Evolutionary conservation across 169 alveolate species (phyloP), one percentile per base, ranked within the genome.

Genomic region (Blepharisma undulans): DNA sequence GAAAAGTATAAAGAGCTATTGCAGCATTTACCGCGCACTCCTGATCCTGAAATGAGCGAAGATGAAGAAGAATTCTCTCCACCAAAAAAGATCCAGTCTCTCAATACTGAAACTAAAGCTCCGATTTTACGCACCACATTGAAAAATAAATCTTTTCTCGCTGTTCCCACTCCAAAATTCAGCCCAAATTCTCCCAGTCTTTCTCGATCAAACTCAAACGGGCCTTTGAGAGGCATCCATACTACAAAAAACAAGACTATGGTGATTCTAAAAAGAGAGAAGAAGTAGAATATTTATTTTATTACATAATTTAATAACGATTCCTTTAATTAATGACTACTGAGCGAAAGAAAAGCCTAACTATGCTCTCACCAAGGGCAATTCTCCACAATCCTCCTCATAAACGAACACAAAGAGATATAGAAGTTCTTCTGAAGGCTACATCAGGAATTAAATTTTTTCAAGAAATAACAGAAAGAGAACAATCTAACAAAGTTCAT

Each of bases 391-490:
- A 27, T 6, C 86, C 86, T 78, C 89, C 89, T 21, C 34, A 84
- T 12, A 25, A 84, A 33, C 27, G 89, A 60, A 84, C 72, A 22
- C 30, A 32, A n/a, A 25, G 7, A 48, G 89, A 84, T n/a, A 84
- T 84, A 22, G 74, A 48, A 6, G 18, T 19, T 19, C 29, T 84
- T 0, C 5, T 32, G 34, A 22, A 10, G 18, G 32, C 32, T 22
- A 84, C 89, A 3, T 32, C 34, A 22, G 34, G 60, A 4, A 25
- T 84, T 22, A 84, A 84, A 84, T 84, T 84, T 76, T 84, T 84
- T 8, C 89, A 84, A 60, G 89, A 84, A 22, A 22, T 84, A 84
- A 34, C 29, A 22, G 74, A 84, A 84, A 71, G 33, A 71, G 72
- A 86, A 16, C 84, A 72, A 8, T 29, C 76, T 34, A 19, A 27